Base-by-base conservation (phyloP, 805 yeast species). In the Yarrowia osloensis region DNA sequence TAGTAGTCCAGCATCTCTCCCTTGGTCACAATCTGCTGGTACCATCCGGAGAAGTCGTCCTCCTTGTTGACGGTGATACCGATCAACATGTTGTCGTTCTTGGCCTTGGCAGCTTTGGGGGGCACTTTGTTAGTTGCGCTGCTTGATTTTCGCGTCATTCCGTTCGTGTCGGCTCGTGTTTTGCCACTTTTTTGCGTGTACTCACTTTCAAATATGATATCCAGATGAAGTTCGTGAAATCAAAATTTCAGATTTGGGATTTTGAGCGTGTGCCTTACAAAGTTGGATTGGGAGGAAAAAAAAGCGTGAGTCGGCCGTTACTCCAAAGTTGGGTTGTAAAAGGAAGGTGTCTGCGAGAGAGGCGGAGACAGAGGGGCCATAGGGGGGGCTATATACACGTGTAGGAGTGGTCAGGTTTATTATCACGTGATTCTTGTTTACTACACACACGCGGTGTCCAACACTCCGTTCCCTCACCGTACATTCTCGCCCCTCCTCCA, bases 1-100 rank as follows among this genome's bases (percentile, higher is more conserved):
- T 95, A 95, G 83, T 95, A 95, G 78, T 96, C 99, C 74, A 95
- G 84, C 97, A 96, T 91, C 80, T 95, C 99, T 80, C 97, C 96
- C 81, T 95, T 95, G 74, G 96, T 90, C 71, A 93, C 84, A 68
- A 96, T 88, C 82, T 95, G 99, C 74, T 93, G 93, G 82, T 95
- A 95, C 99, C 99, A 95, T 65, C 92, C 87, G 70, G 99, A 87
- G 83, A 95, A 95, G 77, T 95, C 99, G 74, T 86, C 82, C 70
- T 87, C 85, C 81, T 95, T 95, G 79, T 91, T 97, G 63, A 90
- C 96, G 54, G 98, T 95, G 77, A 95, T 94, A 79, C 99, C 99
- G 72, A 95, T 90, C 74, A 93, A 81, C 74, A 94, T 49, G 54
- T 70, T 69, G 5, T 74, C 71, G 19, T 72, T 70, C n/a, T 54